Evolutionary conservation across 495 filamentous ascomycete genomes (phyloP).

Genomic region (Neurospora africana): DNA sequence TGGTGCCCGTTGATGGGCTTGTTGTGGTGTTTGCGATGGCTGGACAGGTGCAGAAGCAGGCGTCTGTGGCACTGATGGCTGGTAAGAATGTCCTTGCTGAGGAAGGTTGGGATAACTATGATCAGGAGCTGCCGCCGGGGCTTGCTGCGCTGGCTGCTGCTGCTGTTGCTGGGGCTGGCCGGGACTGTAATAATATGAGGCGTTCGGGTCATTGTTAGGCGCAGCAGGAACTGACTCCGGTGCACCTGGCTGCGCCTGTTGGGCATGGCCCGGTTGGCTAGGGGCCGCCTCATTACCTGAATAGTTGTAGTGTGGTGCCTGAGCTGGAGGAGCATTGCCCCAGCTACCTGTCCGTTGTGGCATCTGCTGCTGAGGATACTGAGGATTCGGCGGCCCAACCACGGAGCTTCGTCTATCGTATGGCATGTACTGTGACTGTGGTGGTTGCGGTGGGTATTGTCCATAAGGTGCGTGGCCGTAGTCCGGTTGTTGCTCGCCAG

Average conservation of each 20-base stretch:
- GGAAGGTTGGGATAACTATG: constrained; percentile 33
- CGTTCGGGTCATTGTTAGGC: constrained; percentile 34
- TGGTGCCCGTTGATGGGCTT: constrained; percentile 16
- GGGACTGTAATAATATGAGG: constrained; percentile 40
- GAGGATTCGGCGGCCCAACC: constrained; percentile 19
- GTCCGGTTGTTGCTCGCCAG: constrained; percentile 49
- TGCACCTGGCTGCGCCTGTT: constrained; percentile 24
- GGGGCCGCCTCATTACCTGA: constrained; percentile 19
- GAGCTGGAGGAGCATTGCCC: constrained; percentile 25
- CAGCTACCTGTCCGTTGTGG: constrained; percentile 37
- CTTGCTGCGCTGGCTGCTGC: constrained; percentile 23
- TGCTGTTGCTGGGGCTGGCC: constrained; percentile 22
- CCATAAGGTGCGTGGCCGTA: constrained; percentile 34
- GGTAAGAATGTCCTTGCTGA: constrained; percentile 29
- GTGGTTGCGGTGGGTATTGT: constrained; percentile 23
- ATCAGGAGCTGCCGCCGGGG: constrained; percentile 25
- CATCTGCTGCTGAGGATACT: constrained; percentile 40
- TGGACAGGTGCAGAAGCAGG: constrained; percentile 29
- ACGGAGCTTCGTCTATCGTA: constrained; percentile 34
- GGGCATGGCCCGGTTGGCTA: constrained; percentile 17
- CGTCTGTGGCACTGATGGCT: constrained; percentile 30
- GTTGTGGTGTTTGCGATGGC: constrained; percentile 30
- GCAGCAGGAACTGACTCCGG: constrained; percentile 11
- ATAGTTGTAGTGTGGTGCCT: constrained; percentile 25
- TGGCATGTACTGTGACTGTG: constrained; percentile 25